phyloP scores from a whole-genome alignment of 1,139 yeast genomes.

The Saccharomyces hybrid region DNA sequence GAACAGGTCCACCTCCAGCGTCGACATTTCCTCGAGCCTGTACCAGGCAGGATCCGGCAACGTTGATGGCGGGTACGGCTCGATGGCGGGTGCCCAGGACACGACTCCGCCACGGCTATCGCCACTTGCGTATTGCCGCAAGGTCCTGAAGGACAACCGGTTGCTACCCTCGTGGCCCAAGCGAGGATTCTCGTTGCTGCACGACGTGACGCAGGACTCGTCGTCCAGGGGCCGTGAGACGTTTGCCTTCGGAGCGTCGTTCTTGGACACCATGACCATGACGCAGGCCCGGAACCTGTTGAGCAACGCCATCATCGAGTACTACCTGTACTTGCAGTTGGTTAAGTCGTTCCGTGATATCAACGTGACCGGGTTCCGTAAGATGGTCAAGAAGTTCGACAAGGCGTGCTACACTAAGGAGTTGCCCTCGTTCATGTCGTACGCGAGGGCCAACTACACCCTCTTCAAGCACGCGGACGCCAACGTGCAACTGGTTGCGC shows the following conservation, averaged over 20 bases:
- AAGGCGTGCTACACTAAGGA: conserved; percentile 42
- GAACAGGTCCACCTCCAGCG: background rate
- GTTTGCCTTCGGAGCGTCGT: background rate
- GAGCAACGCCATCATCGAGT: conserved; percentile 70
- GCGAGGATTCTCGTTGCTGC: background rate
- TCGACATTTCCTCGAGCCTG: background rate
- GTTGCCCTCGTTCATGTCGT: conserved; percentile 48
- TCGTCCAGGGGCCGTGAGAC: background rate
- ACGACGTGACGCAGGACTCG: background rate
- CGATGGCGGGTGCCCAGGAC: background rate
- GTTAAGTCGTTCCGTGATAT: conserved; percentile 67
- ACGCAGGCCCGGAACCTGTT: conserved; percentile 64
- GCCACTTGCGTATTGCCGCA: conserved; percentile 3
- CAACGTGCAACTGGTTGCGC: conserved; percentile 21
- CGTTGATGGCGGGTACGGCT: background rate
- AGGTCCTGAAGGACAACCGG: conserved; percentile 19
- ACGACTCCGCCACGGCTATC: background rate
- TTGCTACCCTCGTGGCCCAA: conserved; percentile 29
- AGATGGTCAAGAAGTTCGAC: conserved; percentile 83
- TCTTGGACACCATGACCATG: background rate
- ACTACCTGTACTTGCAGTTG: conserved; percentile 70
- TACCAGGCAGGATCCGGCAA: background rate
- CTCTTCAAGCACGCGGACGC: conserved; percentile 26
- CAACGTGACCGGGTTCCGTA: conserved; percentile 82
- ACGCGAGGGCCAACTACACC: conserved; percentile 21